phyloP scores from a whole-genome alignment of 1,139 yeast genomes.

The Scheffersomyces quercinus region DNA sequence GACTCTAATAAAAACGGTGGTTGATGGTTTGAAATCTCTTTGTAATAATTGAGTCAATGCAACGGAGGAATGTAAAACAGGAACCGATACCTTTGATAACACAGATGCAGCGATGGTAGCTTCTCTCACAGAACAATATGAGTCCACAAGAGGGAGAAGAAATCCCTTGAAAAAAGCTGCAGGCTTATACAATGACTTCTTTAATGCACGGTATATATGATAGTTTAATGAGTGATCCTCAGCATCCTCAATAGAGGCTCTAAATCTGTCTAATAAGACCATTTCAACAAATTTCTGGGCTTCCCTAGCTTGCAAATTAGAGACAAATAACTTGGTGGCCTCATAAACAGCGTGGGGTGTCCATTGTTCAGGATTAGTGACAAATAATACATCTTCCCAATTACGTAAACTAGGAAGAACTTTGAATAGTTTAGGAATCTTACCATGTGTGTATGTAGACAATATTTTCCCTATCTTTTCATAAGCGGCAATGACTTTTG shows the following conservation, averaged over 20 bases:
- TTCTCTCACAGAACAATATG: slow-evolving; percentile 84
- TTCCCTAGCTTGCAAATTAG: slow-evolving; percentile 82
- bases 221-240: slow-evolving; percentile 75
- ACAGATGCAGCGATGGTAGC: slow-evolving; percentile 96
- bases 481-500: slow-evolving; percentile 93
- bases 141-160: slow-evolving; percentile 83
- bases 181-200: slow-evolving; percentile 92
- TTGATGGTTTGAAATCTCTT: slow-evolving; percentile 83
- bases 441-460: slow-evolving; percentile 93
- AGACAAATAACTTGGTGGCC: slow-evolving; percentile 91
- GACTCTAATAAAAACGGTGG: slow-evolving; percentile 86
- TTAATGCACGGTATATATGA: slow-evolving; percentile 87
- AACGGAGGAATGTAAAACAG: slow-evolving; percentile 94
- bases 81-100: slow-evolving; percentile 83
- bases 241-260: slow-evolving; percentile 77
- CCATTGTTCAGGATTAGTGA: slow-evolving; percentile 91
- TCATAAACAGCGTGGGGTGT: slow-evolving; percentile 96
- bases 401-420: slow-evolving; percentile 88
- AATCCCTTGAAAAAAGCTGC: slow-evolving; percentile 98
- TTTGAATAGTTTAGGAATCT: slow-evolving; percentile 90
- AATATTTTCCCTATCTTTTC: slow-evolving; percentile 86
- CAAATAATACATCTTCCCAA: slow-evolving; percentile 94
- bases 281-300: slow-evolving; percentile 80
- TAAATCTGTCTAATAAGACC: slow-evolving; percentile 81
- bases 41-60: slow-evolving; percentile 85